These are phyloP conservation scores for Melanopsichium pennsylvanicum DNA, from an alignment of 1,284 basidiomycete genomes.

Conservation along the genomic window DNA sequence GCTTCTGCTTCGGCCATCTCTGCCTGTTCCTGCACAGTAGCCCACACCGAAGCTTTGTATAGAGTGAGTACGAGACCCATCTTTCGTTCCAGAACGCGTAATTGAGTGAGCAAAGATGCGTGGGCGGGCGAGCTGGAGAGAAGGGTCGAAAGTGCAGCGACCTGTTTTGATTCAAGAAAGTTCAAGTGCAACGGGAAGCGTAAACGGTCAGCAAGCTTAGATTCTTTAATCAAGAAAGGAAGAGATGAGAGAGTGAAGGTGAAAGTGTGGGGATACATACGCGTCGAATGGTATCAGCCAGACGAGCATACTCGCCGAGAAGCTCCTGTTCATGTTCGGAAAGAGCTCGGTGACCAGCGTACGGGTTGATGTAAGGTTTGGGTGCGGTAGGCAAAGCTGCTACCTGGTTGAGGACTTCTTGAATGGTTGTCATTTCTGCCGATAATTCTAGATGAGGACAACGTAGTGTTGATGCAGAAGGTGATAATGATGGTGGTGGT, in stretches of 20 bases:
- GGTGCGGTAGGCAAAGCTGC: constrained; percentile 29
- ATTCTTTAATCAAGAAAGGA: too few relatives aligned
- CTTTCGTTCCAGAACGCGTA: constrained; percentile 87
- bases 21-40: constrained; percentile 85
- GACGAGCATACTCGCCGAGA: constrained; percentile 60
- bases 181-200: too few relatives aligned
- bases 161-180: constrained; percentile 5
- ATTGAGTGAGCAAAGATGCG: constrained; percentile 78
- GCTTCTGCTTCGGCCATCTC: constrained; percentile 68
- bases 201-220: too few relatives aligned
- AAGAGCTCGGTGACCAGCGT: constrained; percentile 54
- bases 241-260: neutral
- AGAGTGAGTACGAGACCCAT: constrained; percentile 79
- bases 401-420: constrained; percentile 40
- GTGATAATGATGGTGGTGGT: constrained; percentile 9
- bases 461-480: neutral
- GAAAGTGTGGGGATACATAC: constrained; percentile 31
- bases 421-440: constrained; percentile 33
- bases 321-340: constrained; percentile 53
- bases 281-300: constrained; percentile 57
- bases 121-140: constrained; percentile 72
- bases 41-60: constrained; percentile 96
- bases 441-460: neutral
- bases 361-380: constrained; percentile 55
- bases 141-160: constrained; percentile 65